Evolutionary conservation across 2,329 filamentous ascomycete species (phyloP).

Genomic region (Pseudopyrenochaeta lycopersici): DNA sequence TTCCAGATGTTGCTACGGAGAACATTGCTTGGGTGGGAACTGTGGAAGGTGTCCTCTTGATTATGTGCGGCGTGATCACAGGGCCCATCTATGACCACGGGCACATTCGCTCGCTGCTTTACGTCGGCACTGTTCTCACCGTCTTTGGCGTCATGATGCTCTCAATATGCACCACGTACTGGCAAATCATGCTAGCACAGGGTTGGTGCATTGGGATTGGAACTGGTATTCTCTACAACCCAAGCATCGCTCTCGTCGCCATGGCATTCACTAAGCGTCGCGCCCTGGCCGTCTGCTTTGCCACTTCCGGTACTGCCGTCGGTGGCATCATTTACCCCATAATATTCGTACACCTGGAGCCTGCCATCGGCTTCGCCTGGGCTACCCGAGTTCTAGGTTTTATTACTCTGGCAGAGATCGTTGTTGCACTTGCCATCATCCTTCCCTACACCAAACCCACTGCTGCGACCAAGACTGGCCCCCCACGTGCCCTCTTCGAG

Average conservation of each 20-base stretch:
- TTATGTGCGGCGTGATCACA: too few relatives aligned
- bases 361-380: slow-evolving; percentile 67
- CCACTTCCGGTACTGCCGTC: slow-evolving; percentile 46
- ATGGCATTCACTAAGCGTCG: slow-evolving; percentile 44
- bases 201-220: slow-evolving; percentile 48
- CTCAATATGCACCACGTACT: slow-evolving; percentile 25
- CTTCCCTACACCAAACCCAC: too few relatives aligned
- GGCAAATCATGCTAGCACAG: slow-evolving; percentile 42
- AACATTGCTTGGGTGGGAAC: too few relatives aligned
- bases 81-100: too few relatives aligned
- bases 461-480: too few relatives aligned
- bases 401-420: slow-evolving; percentile 62
- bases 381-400: slow-evolving; percentile 56
- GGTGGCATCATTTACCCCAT: slow-evolving; percentile 59
- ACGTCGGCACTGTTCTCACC: too few relatives aligned
- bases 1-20: too few relatives aligned
- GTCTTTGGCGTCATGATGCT: slow-evolving; percentile 28
- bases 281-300: slow-evolving; percentile 55
- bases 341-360: slow-evolving; percentile 63
- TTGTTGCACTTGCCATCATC: too few relatives aligned
- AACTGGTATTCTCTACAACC: slow-evolving; percentile 61
- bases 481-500: too few relatives aligned
- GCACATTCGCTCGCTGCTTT: too few relatives aligned
- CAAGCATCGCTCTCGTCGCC: slow-evolving; percentile 62
- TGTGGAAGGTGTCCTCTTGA: too few relatives aligned